A percentile compares a stretch with the other conserved stretches of the same genome.
These are phyloP conservation scores for Myxozyma monticola DNA, from an alignment of 805 yeast species.

Conservation along the genomic window DNA sequence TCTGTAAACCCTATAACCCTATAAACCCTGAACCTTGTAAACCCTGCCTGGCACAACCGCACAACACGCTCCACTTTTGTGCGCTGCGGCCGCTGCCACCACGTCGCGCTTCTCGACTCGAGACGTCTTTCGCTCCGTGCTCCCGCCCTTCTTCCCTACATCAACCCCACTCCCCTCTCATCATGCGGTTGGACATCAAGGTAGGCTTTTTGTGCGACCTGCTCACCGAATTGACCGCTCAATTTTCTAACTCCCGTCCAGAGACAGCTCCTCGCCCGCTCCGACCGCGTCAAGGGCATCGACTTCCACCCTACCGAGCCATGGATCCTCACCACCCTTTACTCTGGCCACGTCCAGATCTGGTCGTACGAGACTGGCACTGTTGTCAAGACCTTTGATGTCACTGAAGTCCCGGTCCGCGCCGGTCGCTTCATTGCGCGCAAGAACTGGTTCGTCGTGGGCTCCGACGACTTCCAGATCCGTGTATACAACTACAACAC, in stretches of 20 bases:
- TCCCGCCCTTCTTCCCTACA: no score
- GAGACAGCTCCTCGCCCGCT: conserved; percentile 74
- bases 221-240: no score
- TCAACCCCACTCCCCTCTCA: no score
- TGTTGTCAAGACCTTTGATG: conserved; percentile 83
- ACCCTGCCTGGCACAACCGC: no score
- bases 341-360: conserved; percentile 79
- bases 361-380: conserved; percentile 86
- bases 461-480: conserved; percentile 92
- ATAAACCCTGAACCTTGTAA: no score
- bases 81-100: no score
- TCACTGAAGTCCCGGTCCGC: conserved; percentile 93
- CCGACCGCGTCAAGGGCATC: conserved; percentile 96
- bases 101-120: neutral
- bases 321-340: conserved; percentile 54
- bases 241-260: conserved; percentile 6
- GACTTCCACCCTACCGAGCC: conserved; percentile 99
- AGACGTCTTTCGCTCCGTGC: neutral
- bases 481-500: conserved; percentile 95
- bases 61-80: no score
- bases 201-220: conserved; percentile 37
- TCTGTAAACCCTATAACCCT: no score
- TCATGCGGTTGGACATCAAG: conserved; percentile 54
- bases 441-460: conserved; percentile 95
- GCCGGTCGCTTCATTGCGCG: conserved; percentile 94